Base-by-base conservation (phyloP, 176 grass and related monocot species). In the Typha latifolia region DNA sequence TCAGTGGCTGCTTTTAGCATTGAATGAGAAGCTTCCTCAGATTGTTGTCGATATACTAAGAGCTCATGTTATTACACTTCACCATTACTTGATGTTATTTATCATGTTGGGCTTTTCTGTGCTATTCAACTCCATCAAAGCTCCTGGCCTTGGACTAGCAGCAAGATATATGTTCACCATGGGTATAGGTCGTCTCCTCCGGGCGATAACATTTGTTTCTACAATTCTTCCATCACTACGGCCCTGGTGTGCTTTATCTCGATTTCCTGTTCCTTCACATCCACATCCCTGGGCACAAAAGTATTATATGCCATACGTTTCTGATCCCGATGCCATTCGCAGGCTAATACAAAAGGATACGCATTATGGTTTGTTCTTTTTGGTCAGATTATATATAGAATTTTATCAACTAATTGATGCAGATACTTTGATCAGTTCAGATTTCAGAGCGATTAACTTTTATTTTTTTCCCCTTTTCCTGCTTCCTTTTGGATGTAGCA, bases 281-380 rank as follows among this genome's bases (percentile, higher is more conserved):
- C 93, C 93, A 32, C 93, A 96, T 77, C 85, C 93, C 63, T 96
- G 85, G 87, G 88, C 80, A 29, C 88, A 97, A 20, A 92, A 89
- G 69, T 97, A 92, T 57, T 97, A 84, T 75, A 66, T 62, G 74
- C 93, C 93, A 22, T 97, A 97, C 80, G 82, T 80, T 75, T 91
- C 88, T 74, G 83, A 92, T 59, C 67, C 82, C 15, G 49, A 75
- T 73, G 78, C 83, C 9, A 97, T 89, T 68, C 83, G 49, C n/a
- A 89, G 67, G 80, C 62, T 97, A 31, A 80, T 97, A 65, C 72
- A 74, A 16, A 32, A 66, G 8, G 93, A 97, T 86, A 82, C 71
- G 68, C 82, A 77, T 3, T 89, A 91, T 80, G 93, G 93, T 92
- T 72, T 74, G 93, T 72, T 24, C 52, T 26, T 69, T 62, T 72